Evolutionary conservation across 148 eudicot genomes (phyloP).

Genomic region (Dysphania ambrosioides): DNA sequence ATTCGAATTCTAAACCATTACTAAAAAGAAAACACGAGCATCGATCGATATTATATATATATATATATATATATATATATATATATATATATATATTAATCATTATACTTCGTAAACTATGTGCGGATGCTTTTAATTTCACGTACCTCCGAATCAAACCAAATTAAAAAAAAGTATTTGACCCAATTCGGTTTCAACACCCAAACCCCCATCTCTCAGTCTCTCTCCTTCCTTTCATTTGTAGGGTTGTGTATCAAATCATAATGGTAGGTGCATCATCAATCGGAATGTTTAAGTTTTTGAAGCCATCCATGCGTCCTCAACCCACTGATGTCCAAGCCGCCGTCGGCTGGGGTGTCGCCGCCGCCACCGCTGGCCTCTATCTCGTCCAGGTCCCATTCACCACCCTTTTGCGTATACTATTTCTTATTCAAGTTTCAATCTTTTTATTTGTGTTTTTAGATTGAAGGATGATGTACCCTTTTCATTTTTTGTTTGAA

Average conservation of each 20-base stretch:
- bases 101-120: no score
- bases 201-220: no score
- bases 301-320: conserved; percentile 36
- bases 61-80: no score
- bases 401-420: no score
- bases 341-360: conserved; percentile 76
- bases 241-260: background rate
- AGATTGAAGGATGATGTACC: background rate
- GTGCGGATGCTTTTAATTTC: no score
- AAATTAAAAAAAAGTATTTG: no score
- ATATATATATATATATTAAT: no score
- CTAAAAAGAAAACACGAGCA: no score
- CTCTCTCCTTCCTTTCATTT: background rate
- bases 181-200: no score
- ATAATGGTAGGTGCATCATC: conserved; percentile 27
- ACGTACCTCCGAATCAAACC: no score
- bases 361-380: conserved; percentile 52
- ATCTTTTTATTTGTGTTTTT: background rate
- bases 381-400: conserved; percentile 79
- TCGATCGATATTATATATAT: no score
- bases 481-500: background rate
- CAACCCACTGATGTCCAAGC: conserved; percentile 56
- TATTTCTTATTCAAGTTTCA: background rate
- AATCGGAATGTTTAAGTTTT: conserved; percentile 36
- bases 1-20: no score